Percentiles rank a stretch among this genome's conserved stretches.
These are phyloP conservation scores for Trichoderma sp. DNA, from an alignment of 2,329 filamentous ascomycete species.

Conservation along the genomic window DNA sequence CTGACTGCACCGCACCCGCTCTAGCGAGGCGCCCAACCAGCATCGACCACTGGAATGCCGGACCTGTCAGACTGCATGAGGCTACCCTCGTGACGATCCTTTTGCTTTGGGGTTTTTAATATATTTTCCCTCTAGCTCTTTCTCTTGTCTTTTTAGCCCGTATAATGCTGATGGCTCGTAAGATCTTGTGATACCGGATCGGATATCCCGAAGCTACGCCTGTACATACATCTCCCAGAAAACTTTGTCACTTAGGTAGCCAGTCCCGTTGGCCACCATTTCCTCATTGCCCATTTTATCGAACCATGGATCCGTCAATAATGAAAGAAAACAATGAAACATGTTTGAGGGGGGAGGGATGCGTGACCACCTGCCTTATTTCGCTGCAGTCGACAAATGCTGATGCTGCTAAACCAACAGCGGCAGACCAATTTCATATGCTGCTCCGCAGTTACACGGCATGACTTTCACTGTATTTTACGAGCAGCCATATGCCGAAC, in stretches of 20 bases:
- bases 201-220: background rate
- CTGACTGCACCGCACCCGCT: background rate
- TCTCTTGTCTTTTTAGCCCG: background rate
- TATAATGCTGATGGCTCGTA: background rate
- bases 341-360: background rate
- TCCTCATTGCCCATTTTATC: background rate
- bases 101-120: too few relatives aligned
- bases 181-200: background rate
- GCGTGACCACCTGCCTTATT: background rate
- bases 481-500: background rate
- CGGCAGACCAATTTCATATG: background rate
- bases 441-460: background rate
- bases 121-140: background rate
- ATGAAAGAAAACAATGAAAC: background rate
- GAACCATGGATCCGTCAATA: background rate
- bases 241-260: background rate
- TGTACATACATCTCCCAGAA: background rate
- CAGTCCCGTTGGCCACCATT: background rate
- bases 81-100: conserved; percentile 2
- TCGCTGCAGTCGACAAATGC: background rate
- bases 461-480: background rate
- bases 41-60: background rate
- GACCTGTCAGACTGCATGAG: background rate
- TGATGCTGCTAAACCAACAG: background rate
- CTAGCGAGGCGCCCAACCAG: background rate